Conservation (phyloP, 2,329 filamentous ascomycete species). For the Pyrenochaeta sp. region DNA sequence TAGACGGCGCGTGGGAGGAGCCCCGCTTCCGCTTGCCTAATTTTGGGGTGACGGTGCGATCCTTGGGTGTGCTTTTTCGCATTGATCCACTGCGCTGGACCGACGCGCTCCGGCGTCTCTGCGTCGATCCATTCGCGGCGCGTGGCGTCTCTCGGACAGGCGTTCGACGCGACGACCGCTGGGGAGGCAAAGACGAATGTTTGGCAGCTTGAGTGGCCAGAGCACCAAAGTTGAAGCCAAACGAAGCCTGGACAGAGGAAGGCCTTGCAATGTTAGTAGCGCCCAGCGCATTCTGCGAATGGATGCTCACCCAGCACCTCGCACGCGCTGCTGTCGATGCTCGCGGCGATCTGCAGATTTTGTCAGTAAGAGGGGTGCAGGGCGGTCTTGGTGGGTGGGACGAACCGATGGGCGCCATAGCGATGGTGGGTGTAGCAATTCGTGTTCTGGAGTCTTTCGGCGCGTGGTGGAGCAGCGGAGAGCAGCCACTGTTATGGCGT, state of each 20-base stretch:
- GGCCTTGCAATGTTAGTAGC: conserved; percentile 48
- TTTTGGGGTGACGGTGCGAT: conserved; percentile 33
- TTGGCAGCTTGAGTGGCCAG: conserved; percentile 30
- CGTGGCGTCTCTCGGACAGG: conserved; percentile 31
- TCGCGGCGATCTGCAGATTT: conserved; percentile 57
- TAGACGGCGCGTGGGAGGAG: conserved; percentile 19
- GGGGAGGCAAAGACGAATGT: conserved; percentile 36
- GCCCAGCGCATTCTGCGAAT: conserved; percentile 1
- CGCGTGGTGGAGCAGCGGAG: conserved; percentile 24
- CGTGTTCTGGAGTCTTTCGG: conserved; percentile 9
- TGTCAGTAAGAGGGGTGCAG: conserved; percentile 7
- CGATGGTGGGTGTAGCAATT: conserved; percentile 24
- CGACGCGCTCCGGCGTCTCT: conserved; percentile 40
- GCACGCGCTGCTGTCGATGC: conserved; percentile 64
- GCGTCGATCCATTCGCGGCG: conserved; percentile 28
- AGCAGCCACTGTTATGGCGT: conserved; percentile 28
- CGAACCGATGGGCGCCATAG: conserved; percentile 47
- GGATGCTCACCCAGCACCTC: conserved; percentile 62
- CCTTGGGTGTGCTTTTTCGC: conserved; percentile 22
- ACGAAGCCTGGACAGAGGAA: conserved; percentile 58
- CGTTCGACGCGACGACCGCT: conserved; percentile 31
- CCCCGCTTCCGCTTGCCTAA: conserved; percentile 46
- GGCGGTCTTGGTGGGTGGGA: not conserved
- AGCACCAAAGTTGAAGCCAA: conserved; percentile 53
- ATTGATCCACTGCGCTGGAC: conserved; percentile 31